phyloP scores from a whole-genome alignment of 805 yeast genomes.

The Schizosaccharomyces cryophilus region DNA sequence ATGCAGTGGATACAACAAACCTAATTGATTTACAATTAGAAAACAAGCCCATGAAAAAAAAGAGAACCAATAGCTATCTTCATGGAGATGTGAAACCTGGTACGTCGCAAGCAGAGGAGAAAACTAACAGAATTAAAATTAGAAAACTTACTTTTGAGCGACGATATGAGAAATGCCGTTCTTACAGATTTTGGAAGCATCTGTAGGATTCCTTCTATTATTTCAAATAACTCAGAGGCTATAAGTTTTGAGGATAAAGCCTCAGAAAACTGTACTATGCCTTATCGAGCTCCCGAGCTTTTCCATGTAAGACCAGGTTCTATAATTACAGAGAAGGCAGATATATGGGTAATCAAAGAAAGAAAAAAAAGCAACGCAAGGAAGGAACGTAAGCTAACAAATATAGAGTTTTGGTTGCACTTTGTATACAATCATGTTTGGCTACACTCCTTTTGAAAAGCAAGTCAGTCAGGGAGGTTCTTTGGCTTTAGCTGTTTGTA shows the following conservation, averaged over 20 bases:
- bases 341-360: constrained; percentile 31
- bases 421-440: constrained; percentile 51
- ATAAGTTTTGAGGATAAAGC: constrained; percentile 56
- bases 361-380: no score
- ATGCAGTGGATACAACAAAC: no score
- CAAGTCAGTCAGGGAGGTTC: constrained; percentile 47
- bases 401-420: constrained; percentile 59
- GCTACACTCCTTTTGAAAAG: constrained; percentile 43
- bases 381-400: background rate
- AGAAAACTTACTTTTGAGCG: background rate
- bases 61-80: constrained; percentile 29
- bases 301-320: constrained; percentile 47
- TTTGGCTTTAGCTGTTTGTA: constrained; percentile 45
- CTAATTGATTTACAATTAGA: no score
- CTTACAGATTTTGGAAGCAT: constrained; percentile 71
- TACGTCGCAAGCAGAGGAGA: constrained; percentile 54
- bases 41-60: background rate
- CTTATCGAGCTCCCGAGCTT: constrained; percentile 78
- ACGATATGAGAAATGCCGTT: constrained; percentile 24
- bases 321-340: constrained; percentile 47
- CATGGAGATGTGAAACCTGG: constrained; percentile 82
- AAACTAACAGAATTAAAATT: constrained; percentile 20
- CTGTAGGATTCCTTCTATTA: constrained; percentile 29
- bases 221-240: constrained; percentile 43
- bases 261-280: constrained; percentile 62